Conservation (phyloP, 139 green algal genomes). For the Chlamydomonas eustigma region DNA sequence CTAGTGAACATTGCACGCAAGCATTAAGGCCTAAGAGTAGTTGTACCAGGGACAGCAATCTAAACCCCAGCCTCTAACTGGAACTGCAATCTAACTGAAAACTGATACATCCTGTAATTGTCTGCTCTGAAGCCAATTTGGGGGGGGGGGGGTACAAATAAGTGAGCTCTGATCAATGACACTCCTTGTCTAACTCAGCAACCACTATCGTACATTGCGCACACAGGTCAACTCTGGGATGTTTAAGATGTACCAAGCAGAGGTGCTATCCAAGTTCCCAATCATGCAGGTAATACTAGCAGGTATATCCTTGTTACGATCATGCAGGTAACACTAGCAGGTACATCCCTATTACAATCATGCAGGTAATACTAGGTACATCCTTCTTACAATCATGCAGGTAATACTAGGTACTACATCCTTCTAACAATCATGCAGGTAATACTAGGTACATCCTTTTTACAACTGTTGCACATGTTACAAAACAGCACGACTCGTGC, state of each 20-base stretch:
- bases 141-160: too few relatives aligned
- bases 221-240: slow-evolving; percentile 86
- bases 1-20: too few relatives aligned
- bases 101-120: too few relatives aligned
- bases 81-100: too few relatives aligned
- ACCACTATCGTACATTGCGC: not conserved
- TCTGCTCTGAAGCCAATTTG: too few relatives aligned
- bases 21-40: too few relatives aligned
- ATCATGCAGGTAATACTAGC: slow-evolving; percentile 95
- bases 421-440: not conserved
- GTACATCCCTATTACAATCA: not conserved
- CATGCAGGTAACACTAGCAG: not conserved
- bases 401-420: not conserved
- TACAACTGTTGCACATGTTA: not conserved
- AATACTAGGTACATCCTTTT: not conserved
- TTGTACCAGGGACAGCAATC: too few relatives aligned
- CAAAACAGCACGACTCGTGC: not conserved
- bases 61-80: too few relatives aligned
- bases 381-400: not conserved
- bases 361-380: not conserved
- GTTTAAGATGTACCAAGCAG: slow-evolving; percentile 97
- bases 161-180: too few relatives aligned
- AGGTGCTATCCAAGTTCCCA: slow-evolving; percentile 93
- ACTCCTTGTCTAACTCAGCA: too few relatives aligned
- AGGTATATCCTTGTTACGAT: not conserved